phyloP scores from a whole-genome alignment of 306 rosid species.

The Pterocarpus santalinus region DNA sequence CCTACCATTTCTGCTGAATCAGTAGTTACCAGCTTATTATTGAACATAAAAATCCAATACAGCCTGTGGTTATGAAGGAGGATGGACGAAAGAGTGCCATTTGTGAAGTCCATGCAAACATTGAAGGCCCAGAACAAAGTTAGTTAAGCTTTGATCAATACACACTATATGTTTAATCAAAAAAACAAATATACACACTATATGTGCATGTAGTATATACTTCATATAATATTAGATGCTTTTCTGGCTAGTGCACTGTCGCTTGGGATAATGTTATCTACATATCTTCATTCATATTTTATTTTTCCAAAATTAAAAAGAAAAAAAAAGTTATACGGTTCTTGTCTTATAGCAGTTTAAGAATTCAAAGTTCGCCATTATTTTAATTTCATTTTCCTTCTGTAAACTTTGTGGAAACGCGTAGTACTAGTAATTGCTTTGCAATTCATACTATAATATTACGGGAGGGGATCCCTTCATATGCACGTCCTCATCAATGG shows the following conservation, averaged over 20 bases:
- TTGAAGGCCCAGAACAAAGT: neutral
- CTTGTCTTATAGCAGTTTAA: neutral
- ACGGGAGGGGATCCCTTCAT: too few relatives aligned
- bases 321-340: too few relatives aligned
- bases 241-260: constrained; percentile 13
- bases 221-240: neutral
- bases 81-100: neutral
- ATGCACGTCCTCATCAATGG: too few relatives aligned
- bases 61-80: neutral
- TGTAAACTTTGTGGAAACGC: too few relatives aligned
- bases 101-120: constrained; percentile 21
- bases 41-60: constrained; percentile 4
- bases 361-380: neutral
- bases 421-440: too few relatives aligned
- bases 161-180: neutral
- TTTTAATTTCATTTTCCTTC: neutral
- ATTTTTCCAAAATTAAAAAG: neutral
- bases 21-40: neutral
- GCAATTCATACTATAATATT: too few relatives aligned
- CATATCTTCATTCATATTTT: neutral
- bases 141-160: constrained; percentile 3
- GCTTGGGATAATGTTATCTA: constrained; percentile 2
- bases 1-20: constrained; percentile 29
- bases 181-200: neutral
- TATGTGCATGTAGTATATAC: neutral